Evolutionary conservation across 345 rosid genomes (phyloP), one percentile per base, ranked within the genome.

Genomic region (Moricandia arvensis): DNA sequence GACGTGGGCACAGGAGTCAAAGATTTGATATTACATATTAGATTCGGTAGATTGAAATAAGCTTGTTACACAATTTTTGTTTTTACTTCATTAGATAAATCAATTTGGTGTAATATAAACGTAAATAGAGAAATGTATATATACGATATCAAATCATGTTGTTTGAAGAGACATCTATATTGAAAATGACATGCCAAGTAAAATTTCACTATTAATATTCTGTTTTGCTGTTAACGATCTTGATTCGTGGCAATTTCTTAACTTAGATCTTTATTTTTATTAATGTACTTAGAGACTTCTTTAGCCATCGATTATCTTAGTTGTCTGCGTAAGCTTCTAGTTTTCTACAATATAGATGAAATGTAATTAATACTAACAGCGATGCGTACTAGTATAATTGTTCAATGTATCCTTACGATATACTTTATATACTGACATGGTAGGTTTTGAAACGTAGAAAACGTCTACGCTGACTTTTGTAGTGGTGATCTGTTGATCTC

Each of bases 381-480:
- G 75, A 76, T 38, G 59, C 53, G 49, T 69, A 53, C 58, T 27
- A n/a, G n/a, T n/a, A 51, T 9, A 61, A 30, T n/a, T 54, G 69
- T 76, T 54, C 75, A 62, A 53, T 76, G 64, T 38, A 69, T 69
- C 69, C 51, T 61, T 62, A 76, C 26, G 16, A 69, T 27, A 12
- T 27, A 10, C n/a, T 35, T 35, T 37, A 35, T 68, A 16, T 33
- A 61, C 49, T 49, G 54, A 11, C 16, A 61, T 69, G 75, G 58
- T 62, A 69, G 70, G 79, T 75, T 53, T 75, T 53, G 80, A 54
- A 16, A 68, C 24, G 49, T 13, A 63, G 75, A 69, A 63, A 76
- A 69, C 12, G 59, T 63, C 59, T 51, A 21, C 51, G 38, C 30
- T 76, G 80, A 69, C 80, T 76, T 76, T 47, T 69, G 66, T 8